Conservation (phyloP, 2,329 filamentous ascomycete species). For the Dactylellina haptotyla region DNA sequence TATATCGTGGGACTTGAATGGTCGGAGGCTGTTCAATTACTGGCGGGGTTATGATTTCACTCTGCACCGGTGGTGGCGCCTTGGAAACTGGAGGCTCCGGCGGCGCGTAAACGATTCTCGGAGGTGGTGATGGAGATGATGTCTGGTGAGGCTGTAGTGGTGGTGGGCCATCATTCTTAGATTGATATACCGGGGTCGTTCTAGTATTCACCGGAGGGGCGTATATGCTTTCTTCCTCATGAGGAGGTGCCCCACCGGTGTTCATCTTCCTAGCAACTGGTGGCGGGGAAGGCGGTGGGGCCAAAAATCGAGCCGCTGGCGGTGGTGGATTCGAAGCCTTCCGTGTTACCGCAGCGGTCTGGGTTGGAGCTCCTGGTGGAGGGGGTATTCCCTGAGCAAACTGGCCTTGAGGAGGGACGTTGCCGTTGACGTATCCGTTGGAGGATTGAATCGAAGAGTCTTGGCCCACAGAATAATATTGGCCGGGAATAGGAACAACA, state of each 20-base stretch:
- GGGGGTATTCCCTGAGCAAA: constrained; percentile 26
- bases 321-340: constrained; percentile 43
- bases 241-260: not conserved
- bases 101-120: constrained; percentile 28
- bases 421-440: constrained; percentile 17
- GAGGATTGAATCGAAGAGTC: constrained; percentile 16
- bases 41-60: not conserved
- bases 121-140: constrained; percentile 46
- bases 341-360: constrained; percentile 5
- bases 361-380: constrained; percentile 1
- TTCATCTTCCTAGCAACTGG: constrained; percentile 18
- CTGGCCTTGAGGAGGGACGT: not conserved
- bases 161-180: constrained; percentile 27
- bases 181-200: not conserved
- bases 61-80: constrained; percentile 1
- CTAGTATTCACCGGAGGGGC: constrained; percentile 27
- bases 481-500: constrained; percentile 41
- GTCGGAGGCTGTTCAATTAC: constrained; percentile 1
- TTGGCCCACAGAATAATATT: constrained; percentile 35
- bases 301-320: constrained; percentile 41
- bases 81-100: constrained; percentile 3
- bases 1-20: constrained; percentile 8
- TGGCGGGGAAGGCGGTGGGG: constrained; percentile 42
- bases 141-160: constrained; percentile 38
- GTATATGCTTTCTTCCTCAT: constrained; percentile 46